These are phyloP conservation scores for Salvia rosmarinus DNA, from an alignment of 257 asterid genomes.

Conservation along the genomic window DNA sequence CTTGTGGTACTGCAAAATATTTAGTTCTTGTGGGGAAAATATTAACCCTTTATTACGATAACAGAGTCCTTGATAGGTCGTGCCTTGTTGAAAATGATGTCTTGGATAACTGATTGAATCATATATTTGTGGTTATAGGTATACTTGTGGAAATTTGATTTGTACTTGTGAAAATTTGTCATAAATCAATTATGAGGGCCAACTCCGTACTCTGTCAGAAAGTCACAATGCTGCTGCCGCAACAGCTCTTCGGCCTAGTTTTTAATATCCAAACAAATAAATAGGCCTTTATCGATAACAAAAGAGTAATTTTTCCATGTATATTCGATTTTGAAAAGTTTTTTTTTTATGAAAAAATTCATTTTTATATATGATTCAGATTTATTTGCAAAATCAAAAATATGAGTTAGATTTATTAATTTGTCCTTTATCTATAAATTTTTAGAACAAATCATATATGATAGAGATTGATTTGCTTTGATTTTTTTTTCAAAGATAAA, in stretches of 20 bases:
- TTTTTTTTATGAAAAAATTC: no score
- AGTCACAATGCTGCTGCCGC: constrained; percentile 21
- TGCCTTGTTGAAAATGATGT: background rate
- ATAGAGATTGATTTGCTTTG: no score
- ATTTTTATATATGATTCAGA: no score
- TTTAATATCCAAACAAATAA: no score
- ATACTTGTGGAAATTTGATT: background rate
- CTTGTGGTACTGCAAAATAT: background rate
- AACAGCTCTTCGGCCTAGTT: constrained; percentile 1
- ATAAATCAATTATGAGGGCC: background rate
- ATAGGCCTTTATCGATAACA: no score
- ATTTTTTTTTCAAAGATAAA: no score
- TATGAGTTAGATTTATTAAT: no score
- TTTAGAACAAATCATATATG: no score
- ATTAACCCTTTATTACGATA: constrained; percentile 1
- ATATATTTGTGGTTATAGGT: background rate
- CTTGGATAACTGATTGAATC: background rate
- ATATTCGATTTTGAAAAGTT: no score
- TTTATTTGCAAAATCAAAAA: no score
- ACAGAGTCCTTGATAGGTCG: background rate
- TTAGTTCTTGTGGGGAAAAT: constrained; percentile 15
- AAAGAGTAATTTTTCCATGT: no score
- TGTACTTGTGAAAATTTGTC: background rate
- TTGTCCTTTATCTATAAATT: no score
- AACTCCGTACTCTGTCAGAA: background rate